These are phyloP conservation scores for Lipomyces kockii DNA, from an alignment of 805 yeast species.

Conservation along the genomic window DNA sequence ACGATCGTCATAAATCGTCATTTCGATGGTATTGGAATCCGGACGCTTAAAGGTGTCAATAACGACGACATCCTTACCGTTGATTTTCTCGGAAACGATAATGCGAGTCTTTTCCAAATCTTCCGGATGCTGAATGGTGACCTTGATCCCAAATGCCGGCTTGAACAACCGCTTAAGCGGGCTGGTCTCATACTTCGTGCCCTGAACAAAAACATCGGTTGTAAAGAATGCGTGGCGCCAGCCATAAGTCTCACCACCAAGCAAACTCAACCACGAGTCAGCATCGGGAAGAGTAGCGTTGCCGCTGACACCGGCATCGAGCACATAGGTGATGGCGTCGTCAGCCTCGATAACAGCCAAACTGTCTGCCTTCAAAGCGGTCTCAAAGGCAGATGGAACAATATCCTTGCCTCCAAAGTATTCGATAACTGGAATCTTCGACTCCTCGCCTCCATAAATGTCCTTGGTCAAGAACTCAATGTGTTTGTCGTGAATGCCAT, in stretches of 20 bases:
- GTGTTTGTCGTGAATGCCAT: constrained; percentile 88
- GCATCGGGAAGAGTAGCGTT: constrained; percentile 46
- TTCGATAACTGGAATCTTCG: constrained; percentile 84
- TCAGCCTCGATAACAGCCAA: constrained; percentile 40
- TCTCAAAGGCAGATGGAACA: constrained; percentile 38
- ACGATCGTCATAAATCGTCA: constrained; percentile 84
- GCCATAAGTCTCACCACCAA: constrained; percentile 76
- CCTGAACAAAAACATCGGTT: constrained; percentile 82
- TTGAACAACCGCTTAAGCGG: constrained; percentile 80
- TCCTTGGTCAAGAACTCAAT: constrained; percentile 65
- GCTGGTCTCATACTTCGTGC: constrained; percentile 74
- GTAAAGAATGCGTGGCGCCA: constrained; percentile 94
- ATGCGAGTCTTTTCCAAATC: constrained; percentile 62
- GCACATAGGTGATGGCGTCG: constrained; percentile 15
- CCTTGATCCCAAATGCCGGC: constrained; percentile 68
- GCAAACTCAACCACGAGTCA: constrained; percentile 72
- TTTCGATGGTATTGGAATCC: constrained; percentile 60
- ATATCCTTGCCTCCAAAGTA: constrained; percentile 77
- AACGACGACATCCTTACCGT: constrained; percentile 65
- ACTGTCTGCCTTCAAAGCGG: constrained; percentile 36
- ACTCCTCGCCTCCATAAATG: constrained; percentile 68
- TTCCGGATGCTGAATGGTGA: constrained; percentile 61
- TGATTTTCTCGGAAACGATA: constrained; percentile 69
- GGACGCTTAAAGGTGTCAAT: constrained; percentile 60
- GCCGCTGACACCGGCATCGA: constrained; percentile 37